Evolutionary conservation across 495 filamentous ascomycete genomes (phyloP).

Genomic region (Parathielavia hyrcaniae): DNA sequence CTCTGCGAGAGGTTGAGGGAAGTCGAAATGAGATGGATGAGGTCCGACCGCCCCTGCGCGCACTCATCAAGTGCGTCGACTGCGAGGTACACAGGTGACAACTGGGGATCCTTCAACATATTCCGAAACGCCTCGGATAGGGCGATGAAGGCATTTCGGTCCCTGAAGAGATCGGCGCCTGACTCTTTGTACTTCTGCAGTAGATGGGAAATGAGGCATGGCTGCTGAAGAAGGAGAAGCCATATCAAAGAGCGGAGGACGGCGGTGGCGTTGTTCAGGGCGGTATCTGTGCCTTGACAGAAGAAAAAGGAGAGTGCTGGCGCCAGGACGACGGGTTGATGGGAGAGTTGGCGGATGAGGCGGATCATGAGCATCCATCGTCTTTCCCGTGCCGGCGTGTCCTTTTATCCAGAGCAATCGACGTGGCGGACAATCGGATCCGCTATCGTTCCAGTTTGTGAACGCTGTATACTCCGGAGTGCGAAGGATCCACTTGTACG

Average conservation of each 20-base stretch:
- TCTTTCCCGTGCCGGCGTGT: slow-evolving; percentile 43
- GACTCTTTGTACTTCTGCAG: slow-evolving; percentile 23
- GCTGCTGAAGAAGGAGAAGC: slow-evolving; percentile 30
- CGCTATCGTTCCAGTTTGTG: slow-evolving; percentile 26
- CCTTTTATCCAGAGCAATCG: slow-evolving; percentile 39
- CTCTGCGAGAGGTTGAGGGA: slow-evolving; percentile 16
- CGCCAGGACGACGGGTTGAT: slow-evolving; percentile 9
- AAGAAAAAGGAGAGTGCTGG: slow-evolving; percentile 22
- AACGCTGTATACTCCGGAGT: slow-evolving; percentile 34
- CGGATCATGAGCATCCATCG: slow-evolving; percentile 44
- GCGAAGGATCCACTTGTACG: slow-evolving; percentile 42
- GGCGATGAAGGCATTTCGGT: slow-evolving; percentile 32
- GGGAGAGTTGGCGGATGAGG: slow-evolving; percentile 29
- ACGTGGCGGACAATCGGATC: slow-evolving; percentile 32
- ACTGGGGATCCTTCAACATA: slow-evolving; percentile 32
- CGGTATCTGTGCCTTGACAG: slow-evolving; percentile 34
- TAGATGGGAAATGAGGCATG: slow-evolving; percentile 32
- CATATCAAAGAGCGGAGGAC: slow-evolving; percentile 33
- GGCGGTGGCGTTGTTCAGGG: slow-evolving; percentile 29
- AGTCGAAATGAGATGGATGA: slow-evolving; percentile 19
- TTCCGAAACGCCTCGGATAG: slow-evolving; percentile 30
- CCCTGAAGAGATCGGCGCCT: slow-evolving; percentile 34
- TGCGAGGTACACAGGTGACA: slow-evolving; percentile 32
- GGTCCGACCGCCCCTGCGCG: slow-evolving; percentile 6
- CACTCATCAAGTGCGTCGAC: slow-evolving; percentile 33